Evolutionary conservation across 148 eudicot genomes (phyloP), one percentile per base, ranked within the genome.

Genomic region (Camellia sinensis): DNA sequence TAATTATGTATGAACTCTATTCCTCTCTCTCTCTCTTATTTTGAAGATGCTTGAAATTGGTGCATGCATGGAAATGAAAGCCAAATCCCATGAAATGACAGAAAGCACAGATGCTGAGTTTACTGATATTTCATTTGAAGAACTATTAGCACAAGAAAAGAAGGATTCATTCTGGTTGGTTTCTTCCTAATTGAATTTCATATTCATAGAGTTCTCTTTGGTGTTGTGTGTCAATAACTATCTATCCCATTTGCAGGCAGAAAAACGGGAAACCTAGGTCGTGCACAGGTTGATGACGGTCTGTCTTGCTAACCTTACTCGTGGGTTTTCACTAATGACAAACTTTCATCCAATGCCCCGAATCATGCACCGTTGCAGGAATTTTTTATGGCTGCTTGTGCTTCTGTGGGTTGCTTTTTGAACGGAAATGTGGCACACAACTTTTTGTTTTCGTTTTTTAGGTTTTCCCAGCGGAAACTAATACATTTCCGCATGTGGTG

Each of bases 151-250:
- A 44, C 90, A 78, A 54, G 95, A 92, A 79, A 92, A 92, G 89
- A 90, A 92, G 72, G 95, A 92, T 80, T 71, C 88, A 0, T 92
- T 91, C 84, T 92, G 95, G 95, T 92, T 80, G 0, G 83, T 60
- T 12, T 71, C 70, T 52, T 19, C 54, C 22, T 82, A 29, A 29
- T 67, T 46, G n/a, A 63, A 48, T 67, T 45, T 43, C 44, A 15
- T 61, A 29, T 62, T n/a, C 37, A 29, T 41, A 2, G 7, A 3
- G 15, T 10, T 74, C 40, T 40, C 12, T 44, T 65, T 22, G 59
- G 61, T 41, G 12, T n/a, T 71, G 3, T 3, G n/a, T 44, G 21
- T 73, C 45, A 48, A 43, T 43, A 59, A 68, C 48, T 11, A 67
- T 70, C 29, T 11, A 44, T 61, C 65, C 3, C 8, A 52, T 46